Base-by-base conservation (phyloP, 441 rosid species). In the Isatis lusitanica region DNA sequence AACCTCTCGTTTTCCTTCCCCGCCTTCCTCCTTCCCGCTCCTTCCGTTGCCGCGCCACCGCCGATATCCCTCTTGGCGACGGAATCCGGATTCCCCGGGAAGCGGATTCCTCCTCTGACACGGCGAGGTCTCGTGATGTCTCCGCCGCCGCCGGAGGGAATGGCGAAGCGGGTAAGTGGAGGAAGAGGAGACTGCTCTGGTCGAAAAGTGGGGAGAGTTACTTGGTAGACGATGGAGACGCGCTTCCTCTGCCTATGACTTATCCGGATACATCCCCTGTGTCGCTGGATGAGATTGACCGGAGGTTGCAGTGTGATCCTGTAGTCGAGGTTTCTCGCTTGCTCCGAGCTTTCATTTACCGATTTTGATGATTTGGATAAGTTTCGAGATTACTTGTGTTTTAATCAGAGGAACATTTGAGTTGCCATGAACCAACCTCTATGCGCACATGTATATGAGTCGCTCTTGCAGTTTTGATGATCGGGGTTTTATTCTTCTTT, bases 241-340 rank as follows among this genome's bases (percentile, higher is more conserved):
- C 89, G 56, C 97, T 94, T 65, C 98, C 97, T 66, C 95, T 94
- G 3, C 98, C 98, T 46, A 92, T 94, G 97, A 86, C 95, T 81
- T 86, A 87, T 74, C 97, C 98, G 0, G 77, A 94, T 75, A 70
- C 95, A 21, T 83, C 89, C 33, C 97, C 98, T 5, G 97, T 89
- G 17, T 15, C 91, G 9, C 85, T 88, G 1, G 94, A 85, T 60
- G 97, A 81, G 77, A 84, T 94, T 50, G 97, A 94, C 39, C 78
- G 78, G 77, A 83, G 98, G 17, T 78, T 94, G 17, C 77, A 82
- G 33, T 92, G 98, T 60, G 94, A 94, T 74, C 91, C 97, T 63
- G 8, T 55, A 46, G 35, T 83, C 61, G 70, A 88, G 93, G 93
- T 88, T 63, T 40, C 1, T 28, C 2, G 12, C 21, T 46, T 67